Percentiles rank a stretch among this genome's conserved stretches.
phyloP scores from a whole-genome alignment of 768 basidiomycete genomes.

The Fibroporia radiculosa region DNA sequence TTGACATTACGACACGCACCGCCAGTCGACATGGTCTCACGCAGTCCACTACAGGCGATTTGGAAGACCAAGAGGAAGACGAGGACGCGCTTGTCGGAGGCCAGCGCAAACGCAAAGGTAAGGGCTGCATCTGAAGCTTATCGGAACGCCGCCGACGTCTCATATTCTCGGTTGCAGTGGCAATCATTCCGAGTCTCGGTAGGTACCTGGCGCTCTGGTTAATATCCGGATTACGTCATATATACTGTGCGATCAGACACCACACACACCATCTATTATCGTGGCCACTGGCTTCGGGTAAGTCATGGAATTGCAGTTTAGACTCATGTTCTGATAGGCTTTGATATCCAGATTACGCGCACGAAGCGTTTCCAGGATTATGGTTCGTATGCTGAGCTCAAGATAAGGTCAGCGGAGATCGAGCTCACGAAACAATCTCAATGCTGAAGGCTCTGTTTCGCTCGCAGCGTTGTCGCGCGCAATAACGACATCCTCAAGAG shows the following conservation, averaged over 20 bases:
- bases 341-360: slow-evolving; percentile 57
- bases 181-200: slow-evolving; percentile 84
- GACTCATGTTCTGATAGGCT: slow-evolving; percentile 11
- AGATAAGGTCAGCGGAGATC: slow-evolving; percentile 54
- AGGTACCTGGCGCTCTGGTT: slow-evolving; percentile 8
- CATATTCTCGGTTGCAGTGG: slow-evolving; percentile 31
- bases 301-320: slow-evolving; percentile 15
- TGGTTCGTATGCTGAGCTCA: slow-evolving; percentile 64
- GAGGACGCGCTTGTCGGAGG: slow-evolving; percentile 58
- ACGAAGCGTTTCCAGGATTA: slow-evolving; percentile 73
- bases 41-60: slow-evolving; percentile 63
- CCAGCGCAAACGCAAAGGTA: slow-evolving; percentile 55
- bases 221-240: slow-evolving; percentile 12
- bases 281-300: slow-evolving; percentile 82
- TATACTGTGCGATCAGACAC: slow-evolving; percentile 44
- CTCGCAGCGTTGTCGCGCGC: slow-evolving; percentile 70
- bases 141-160: background rate
- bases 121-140: background rate
- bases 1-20: slow-evolving; percentile 81
- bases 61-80: slow-evolving; percentile 72
- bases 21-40: slow-evolving; percentile 56
- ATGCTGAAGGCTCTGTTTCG: background rate
- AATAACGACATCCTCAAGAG: slow-evolving; percentile 85
- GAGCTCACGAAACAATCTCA: background rate
- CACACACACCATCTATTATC: slow-evolving; percentile 85